A percentile compares a stretch with the other conserved stretches of the same genome.
phyloP scores from a whole-genome alignment of 805 yeast genomes.

The Ogataea minuta region DNA sequence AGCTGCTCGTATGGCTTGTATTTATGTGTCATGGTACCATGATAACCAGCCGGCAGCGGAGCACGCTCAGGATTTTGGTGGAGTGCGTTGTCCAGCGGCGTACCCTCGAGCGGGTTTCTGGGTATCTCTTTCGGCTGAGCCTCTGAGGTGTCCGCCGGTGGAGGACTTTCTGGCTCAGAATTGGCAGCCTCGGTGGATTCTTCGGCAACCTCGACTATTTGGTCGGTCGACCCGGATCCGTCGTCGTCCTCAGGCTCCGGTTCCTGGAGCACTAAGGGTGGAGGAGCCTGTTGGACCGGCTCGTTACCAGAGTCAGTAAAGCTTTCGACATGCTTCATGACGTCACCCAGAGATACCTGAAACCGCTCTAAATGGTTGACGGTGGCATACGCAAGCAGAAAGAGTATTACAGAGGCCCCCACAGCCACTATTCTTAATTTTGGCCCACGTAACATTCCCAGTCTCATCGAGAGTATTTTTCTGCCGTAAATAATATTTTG shows the following conservation, averaged over 20 bases:
- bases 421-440: conserved; percentile 3
- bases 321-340: neutral
- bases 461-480: conserved; percentile 4
- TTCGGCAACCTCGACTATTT: too few relatives aligned
- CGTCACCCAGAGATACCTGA: conserved; percentile 6
- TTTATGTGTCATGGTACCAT: conserved; percentile 21
- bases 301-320: neutral
- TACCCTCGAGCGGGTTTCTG: conserved; percentile 15
- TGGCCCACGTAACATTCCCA: conserved; percentile 12
- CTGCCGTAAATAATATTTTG: neutral
- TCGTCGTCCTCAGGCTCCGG: too few relatives aligned
- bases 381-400: conserved; percentile 6
- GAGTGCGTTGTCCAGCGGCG: conserved; percentile 22
- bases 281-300: neutral
- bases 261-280: too few relatives aligned
- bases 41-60: conserved; percentile 24
- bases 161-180: too few relatives aligned
- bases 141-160: too few relatives aligned
- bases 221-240: too few relatives aligned
- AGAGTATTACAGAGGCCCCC: conserved; percentile 2
- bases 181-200: too few relatives aligned
- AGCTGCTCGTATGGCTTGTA: conserved; percentile 28
- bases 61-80: conserved; percentile 22
- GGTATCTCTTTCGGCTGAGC: conserved; percentile 5
- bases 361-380: conserved; percentile 7